These are phyloP conservation scores for Talaromyces sp. DNA, from an alignment of 2,329 filamentous ascomycete species.

Conservation along the genomic window DNA sequence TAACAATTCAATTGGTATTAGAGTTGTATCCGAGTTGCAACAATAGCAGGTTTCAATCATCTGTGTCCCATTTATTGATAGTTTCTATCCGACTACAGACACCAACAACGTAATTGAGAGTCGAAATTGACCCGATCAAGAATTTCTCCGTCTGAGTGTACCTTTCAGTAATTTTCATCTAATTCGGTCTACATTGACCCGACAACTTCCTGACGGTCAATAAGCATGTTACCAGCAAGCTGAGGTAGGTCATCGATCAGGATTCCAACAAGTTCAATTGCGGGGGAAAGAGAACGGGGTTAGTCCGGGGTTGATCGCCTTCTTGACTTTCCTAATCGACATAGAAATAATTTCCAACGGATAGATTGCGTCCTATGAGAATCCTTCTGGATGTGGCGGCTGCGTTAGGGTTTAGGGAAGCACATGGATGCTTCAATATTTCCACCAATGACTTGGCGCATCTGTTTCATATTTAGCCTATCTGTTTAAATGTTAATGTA, in stretches of 20 bases:
- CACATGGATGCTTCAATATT: slow-evolving; percentile 12
- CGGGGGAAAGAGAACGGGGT: slow-evolving; percentile 9
- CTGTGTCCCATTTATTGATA: not conserved
- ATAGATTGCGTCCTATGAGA: not conserved
- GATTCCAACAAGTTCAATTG: slow-evolving; percentile 1
- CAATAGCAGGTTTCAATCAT: not conserved
- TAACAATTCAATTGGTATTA: not conserved
- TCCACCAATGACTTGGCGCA: slow-evolving; percentile 20
- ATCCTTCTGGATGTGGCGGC: not conserved
- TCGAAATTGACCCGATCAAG: not conserved
- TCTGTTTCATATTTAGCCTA: not conserved
- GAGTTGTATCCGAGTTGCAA: not conserved
- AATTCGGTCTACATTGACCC: slow-evolving; percentile 8
- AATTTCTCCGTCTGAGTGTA: not conserved
- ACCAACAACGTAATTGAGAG: not conserved
- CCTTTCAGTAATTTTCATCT: not conserved
- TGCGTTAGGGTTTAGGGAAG: not conserved
- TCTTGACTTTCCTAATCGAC: slow-evolving; percentile 4
- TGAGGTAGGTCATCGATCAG: not conserved
- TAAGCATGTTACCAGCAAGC: not conserved
- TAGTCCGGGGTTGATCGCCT: slow-evolving; percentile 11
- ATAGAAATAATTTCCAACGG: not conserved
- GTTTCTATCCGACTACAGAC: not conserved
- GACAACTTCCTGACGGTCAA: not conserved
- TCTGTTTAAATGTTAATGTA: not conserved